A percentile compares a stretch with the other conserved stretches of the same genome.
Conservation (phyloP, 176 grass and related monocot species). For the Avena insularis region DNA sequence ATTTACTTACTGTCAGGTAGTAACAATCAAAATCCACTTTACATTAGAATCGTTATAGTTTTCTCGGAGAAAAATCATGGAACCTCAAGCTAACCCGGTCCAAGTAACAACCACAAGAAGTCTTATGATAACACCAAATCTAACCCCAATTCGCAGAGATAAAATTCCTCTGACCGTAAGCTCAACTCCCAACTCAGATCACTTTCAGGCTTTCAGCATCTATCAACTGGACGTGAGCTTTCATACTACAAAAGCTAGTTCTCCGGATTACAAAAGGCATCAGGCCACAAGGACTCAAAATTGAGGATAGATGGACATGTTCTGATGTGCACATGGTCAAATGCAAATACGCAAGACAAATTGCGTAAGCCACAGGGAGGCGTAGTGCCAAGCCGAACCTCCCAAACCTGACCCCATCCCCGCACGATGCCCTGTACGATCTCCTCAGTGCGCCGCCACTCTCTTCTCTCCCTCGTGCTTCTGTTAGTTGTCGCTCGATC, state of each 20-base stretch:
- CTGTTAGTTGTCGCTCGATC: too few relatives aligned
- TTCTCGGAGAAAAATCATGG: not conserved
- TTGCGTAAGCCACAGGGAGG: too few relatives aligned
- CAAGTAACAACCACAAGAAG: not conserved
- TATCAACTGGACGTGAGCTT: conserved; percentile 39
- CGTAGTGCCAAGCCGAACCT: too few relatives aligned
- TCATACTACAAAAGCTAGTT: conserved; percentile 44
- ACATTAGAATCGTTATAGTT: not conserved
- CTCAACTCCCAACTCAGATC: conserved; percentile 20
- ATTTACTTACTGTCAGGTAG: not conserved
- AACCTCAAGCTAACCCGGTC: not conserved
- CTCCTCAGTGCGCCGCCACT: too few relatives aligned
- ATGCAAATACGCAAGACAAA: too few relatives aligned
- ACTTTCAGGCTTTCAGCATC: not conserved
- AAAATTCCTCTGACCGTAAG: conserved; percentile 9
- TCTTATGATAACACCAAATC: not conserved
- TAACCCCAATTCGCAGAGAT: not conserved
- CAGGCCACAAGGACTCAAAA: too few relatives aligned
- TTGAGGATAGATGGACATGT: too few relatives aligned
- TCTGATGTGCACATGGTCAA: too few relatives aligned
- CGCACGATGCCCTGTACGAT: too few relatives aligned
- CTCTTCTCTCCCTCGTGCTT: too few relatives aligned
- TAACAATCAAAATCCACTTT: not conserved
- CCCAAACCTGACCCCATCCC: too few relatives aligned
- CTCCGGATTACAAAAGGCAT: conserved; percentile 36